Evolutionary conservation across 139 green algal genomes (phyloP).

Genomic region (Trebouxia sp.): DNA sequence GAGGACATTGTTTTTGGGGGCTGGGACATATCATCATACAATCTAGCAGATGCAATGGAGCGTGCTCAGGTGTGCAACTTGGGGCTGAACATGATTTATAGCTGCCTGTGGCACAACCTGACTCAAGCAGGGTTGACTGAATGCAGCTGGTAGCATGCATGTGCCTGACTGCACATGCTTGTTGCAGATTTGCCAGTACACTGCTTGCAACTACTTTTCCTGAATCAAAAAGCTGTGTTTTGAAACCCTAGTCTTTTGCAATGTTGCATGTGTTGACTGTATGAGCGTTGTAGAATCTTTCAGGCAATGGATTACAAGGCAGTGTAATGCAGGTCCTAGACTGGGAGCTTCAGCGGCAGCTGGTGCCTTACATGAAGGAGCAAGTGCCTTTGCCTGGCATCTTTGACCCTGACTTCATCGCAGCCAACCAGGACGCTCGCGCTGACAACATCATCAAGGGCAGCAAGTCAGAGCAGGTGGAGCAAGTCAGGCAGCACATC

Average conservation of each 20-base stretch:
- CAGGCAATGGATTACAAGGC: background rate
- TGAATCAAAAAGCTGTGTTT: too few relatives aligned
- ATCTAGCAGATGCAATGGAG: slow-evolving; percentile 96
- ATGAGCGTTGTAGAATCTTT: too few relatives aligned
- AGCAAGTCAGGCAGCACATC: slow-evolving; percentile 88
- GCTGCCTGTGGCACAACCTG: too few relatives aligned
- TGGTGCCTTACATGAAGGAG: slow-evolving; percentile 93
- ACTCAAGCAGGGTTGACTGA: too few relatives aligned
- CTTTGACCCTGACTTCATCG: slow-evolving; percentile 97
- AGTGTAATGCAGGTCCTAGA: slow-evolving; percentile 80
- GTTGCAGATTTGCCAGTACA: too few relatives aligned
- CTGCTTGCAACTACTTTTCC: too few relatives aligned
- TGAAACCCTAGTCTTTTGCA: background rate
- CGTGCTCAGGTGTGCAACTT: slow-evolving; percentile 58
- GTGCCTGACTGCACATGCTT: too few relatives aligned
- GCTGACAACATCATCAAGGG: slow-evolving; percentile 97
- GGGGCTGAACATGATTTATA: background rate
- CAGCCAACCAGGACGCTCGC: slow-evolving; percentile 87
- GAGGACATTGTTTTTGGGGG: slow-evolving; percentile 96
- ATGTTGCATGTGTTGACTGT: background rate
- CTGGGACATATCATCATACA: slow-evolving; percentile 96
- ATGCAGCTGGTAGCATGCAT: too few relatives aligned
- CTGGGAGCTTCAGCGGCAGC: slow-evolving; percentile 96
- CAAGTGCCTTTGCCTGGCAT: slow-evolving; percentile 91
- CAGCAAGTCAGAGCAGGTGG: slow-evolving; percentile 80